Evolutionary conservation across 257 asterid species (phyloP).

Genomic region (Lavandula angustifolia): DNA sequence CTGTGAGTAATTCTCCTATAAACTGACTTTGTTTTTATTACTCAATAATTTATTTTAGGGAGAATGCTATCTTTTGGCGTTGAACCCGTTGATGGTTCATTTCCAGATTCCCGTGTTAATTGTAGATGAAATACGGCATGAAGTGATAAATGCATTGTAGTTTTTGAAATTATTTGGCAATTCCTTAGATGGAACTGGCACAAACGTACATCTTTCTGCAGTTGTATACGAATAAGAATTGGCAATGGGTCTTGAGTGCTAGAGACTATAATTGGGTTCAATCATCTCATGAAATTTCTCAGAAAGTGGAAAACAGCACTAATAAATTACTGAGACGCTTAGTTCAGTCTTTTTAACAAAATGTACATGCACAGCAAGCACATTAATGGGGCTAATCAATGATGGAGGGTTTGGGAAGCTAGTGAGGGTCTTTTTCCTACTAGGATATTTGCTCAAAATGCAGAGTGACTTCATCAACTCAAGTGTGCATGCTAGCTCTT

Average conservation of each 20-base stretch:
- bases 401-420: not conserved
- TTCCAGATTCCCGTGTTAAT: not conserved
- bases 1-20: conserved; percentile 53
- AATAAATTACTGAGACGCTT: not conserved
- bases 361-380: not conserved
- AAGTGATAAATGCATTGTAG: not conserved
- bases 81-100: not conserved
- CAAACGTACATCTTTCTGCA: not conserved
- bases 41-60: not conserved
- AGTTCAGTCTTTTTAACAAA: conserved; percentile 7
- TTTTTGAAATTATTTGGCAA: conserved; percentile 1
- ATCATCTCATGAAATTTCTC: not conserved
- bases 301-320: not conserved
- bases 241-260: not conserved
- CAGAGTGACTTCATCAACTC: not conserved
- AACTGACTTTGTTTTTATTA: not conserved
- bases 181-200: not conserved
- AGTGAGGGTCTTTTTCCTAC: not conserved
- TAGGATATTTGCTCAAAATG: conserved; percentile 12
- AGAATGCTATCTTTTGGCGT: conserved; percentile 4
- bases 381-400: not conserved
- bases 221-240: not conserved
- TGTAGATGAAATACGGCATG: conserved; percentile 3
- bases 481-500: not conserved
- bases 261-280: not conserved